Evolutionary conservation across 805 yeast genomes (phyloP), one percentile per base, ranked within the genome.

Genomic region (Clavispora fructus): DNA sequence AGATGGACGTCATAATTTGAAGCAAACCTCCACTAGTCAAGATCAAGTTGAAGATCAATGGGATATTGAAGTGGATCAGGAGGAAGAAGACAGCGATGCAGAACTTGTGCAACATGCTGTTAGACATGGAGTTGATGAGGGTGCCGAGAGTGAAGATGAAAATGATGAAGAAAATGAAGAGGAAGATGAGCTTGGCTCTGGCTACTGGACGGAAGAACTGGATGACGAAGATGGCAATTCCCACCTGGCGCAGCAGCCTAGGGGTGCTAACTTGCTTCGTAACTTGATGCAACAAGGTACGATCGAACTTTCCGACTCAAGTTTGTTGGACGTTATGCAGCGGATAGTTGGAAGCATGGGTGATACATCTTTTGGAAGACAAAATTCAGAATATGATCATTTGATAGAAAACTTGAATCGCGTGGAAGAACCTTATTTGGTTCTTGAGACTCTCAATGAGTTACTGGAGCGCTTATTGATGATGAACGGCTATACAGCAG

Each of bases 401-500:
- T 56, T 77, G 28, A 59, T 75, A 2, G 57, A 63, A 12, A 71
- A 68, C 33, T 57, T 78, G 32, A 60, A 60, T 31, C 70, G 67
- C 39, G 65, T 75, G 12, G 81, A 76, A 1, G 87, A 84, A 56
- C 74, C 88, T 0, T 85, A 71, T 55, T 51, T 82, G 16, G 73
- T 85, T 1, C 60, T 83, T 56, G 91, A 85, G 56, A 77, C 83
- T 2, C 63, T 86, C 43, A 82, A 77, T 51, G 87, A 85, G 57
- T 61, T 87, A 17, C 77, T 85, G 25, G 87, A 81, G 51, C 65
- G 78, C 41, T 57, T 87, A 9, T 66, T 87, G 43, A 82, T 86
- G 90, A 79, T 82, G 79, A 82, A 82, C 47, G 79, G 76, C 6
- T 57, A 81, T 16, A 63, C 79, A 4, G 82, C 85, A 0, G 91